phyloP scores from a whole-genome alignment of 768 basidiomycete genomes.

The Brasilioporus rufonigricans region DNA sequence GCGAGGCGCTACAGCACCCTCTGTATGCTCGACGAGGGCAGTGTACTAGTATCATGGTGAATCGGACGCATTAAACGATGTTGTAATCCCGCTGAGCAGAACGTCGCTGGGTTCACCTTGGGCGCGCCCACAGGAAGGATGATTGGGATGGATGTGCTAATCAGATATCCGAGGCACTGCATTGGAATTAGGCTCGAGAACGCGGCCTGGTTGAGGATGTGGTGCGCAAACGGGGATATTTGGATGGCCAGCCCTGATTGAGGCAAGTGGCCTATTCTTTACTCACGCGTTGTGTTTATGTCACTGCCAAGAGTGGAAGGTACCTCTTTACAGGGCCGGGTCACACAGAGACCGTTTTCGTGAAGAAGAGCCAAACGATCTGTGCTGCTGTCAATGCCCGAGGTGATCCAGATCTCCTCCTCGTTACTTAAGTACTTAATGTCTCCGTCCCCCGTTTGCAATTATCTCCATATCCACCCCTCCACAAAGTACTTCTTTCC shows the following conservation, averaged over 20 bases:
- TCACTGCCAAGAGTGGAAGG: slow-evolving; percentile 37
- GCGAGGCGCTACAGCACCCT: neutral
- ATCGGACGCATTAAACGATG: slow-evolving; percentile 9
- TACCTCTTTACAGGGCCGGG: slow-evolving; percentile 30
- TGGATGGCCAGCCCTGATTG: slow-evolving; percentile 19
- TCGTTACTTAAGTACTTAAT: slow-evolving; percentile 53
- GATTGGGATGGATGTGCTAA: slow-evolving; percentile 27
- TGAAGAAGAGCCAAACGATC: slow-evolving; percentile 32
- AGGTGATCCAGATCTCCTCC: slow-evolving; percentile 47
- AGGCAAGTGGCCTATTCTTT: slow-evolving; percentile 27
- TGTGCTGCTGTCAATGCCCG: slow-evolving; percentile 32
- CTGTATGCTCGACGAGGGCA: slow-evolving; percentile 2
- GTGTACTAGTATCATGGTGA: neutral
- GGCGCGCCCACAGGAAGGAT: slow-evolving; percentile 22
- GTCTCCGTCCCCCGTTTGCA: slow-evolving; percentile 41
- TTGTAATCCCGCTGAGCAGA: slow-evolving; percentile 4
- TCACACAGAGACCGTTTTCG: slow-evolving; percentile 35
- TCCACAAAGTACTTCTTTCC: slow-evolving; percentile 43
- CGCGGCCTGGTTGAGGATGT: slow-evolving; percentile 15
- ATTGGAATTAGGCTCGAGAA: slow-evolving; percentile 36
- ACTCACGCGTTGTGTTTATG: slow-evolving; percentile 36
- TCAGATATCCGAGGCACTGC: slow-evolving; percentile 39
- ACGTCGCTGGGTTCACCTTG: slow-evolving; percentile 26
- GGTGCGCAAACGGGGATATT: slow-evolving; percentile 22
- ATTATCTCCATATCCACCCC: slow-evolving; percentile 50